Conservation (phyloP, 2,329 filamentous ascomycete genomes). For the Fusarium beomiforme region DNA sequence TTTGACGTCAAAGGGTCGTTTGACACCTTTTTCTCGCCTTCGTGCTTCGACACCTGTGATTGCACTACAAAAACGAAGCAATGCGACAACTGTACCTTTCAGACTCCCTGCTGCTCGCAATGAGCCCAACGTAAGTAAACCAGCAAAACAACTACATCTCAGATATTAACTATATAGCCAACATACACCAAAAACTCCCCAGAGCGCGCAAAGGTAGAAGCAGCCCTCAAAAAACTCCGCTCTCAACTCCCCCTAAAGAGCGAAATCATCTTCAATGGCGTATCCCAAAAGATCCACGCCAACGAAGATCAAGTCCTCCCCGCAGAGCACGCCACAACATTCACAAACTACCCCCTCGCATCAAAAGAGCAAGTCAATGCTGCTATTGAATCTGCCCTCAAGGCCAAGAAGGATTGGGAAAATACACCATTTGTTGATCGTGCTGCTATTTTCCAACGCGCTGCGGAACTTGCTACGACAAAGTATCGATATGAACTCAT, state of each 20-base stretch:
- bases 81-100: constrained; percentile 44
- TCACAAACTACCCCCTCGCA: constrained; percentile 50
- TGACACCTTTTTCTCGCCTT: constrained; percentile 27
- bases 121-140: constrained; percentile 45
- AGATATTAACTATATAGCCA: constrained; percentile 32
- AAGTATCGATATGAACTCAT: constrained; percentile 98
- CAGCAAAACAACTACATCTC: accelerated
- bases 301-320: constrained; percentile 48
- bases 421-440: constrained; percentile 87
- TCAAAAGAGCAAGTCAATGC: constrained; percentile 45
- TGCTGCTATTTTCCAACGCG: constrained; percentile 93
- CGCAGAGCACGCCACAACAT: constrained; percentile 46
- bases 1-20: constrained; percentile 32
- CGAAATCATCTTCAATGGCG: constrained; percentile 47
- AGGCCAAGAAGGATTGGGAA: constrained; percentile 85
- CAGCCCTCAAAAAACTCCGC: constrained; percentile 44
- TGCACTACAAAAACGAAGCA: constrained; percentile 37
- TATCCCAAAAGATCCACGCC: constrained; percentile 40
- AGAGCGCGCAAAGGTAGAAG: constrained; percentile 45
- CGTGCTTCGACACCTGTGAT: constrained; percentile 19
- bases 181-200: constrained; percentile 45
- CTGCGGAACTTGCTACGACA: constrained; percentile 85
- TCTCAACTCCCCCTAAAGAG: constrained; percentile 46
- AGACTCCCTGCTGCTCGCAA: constrained; percentile 46
- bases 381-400: constrained; percentile 85